phyloP scores from a whole-genome alignment of 2,329 filamentous ascomycete species.

The Hypomyces perniciosus region DNA sequence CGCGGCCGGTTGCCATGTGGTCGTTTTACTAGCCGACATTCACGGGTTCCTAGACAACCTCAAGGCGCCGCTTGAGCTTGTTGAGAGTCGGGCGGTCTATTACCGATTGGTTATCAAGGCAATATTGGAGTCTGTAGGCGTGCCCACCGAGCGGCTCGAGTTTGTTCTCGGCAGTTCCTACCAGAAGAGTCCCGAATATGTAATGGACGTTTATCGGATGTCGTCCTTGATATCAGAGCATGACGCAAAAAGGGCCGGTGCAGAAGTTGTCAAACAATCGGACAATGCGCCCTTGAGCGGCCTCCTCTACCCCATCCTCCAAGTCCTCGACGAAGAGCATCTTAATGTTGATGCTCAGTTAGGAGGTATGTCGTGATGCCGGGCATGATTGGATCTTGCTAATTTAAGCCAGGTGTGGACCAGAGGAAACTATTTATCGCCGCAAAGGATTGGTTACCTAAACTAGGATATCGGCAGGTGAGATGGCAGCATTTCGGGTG shows the following conservation, averaged over 20 bases:
- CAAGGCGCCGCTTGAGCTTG: slow-evolving; percentile 83
- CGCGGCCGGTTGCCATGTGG: slow-evolving; percentile 75
- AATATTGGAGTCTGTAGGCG: slow-evolving; percentile 69
- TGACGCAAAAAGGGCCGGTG: slow-evolving; percentile 83
- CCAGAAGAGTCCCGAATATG: slow-evolving; percentile 67
- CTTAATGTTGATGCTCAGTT: slow-evolving; percentile 84
- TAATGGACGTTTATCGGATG: slow-evolving; percentile 83
- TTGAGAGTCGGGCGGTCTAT: slow-evolving; percentile 75
- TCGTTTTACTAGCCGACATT: slow-evolving; percentile 68
- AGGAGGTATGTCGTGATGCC: slow-evolving; percentile 45
- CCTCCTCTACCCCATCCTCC: slow-evolving; percentile 49
- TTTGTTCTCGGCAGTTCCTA: slow-evolving; percentile 84
- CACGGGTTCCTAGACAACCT: slow-evolving; percentile 76
- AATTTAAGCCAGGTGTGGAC: slow-evolving; percentile 48
- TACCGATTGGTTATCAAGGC: slow-evolving; percentile 72
- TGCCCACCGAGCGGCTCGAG: slow-evolving; percentile 69
- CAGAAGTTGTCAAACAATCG: slow-evolving; percentile 91
- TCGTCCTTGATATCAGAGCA: slow-evolving; percentile 65
- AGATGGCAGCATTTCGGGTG: not conserved
- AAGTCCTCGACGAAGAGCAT: slow-evolving; percentile 87
- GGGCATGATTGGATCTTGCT: not conserved
- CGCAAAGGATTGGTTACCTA: slow-evolving; percentile 78
- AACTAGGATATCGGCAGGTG: slow-evolving; percentile 72
- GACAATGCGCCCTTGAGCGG: slow-evolving; percentile 62
- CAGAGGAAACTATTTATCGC: slow-evolving; percentile 86